phyloP scores from a whole-genome alignment of 495 filamentous ascomycete genomes.

The Hapsidospora chrysogenum region DNA sequence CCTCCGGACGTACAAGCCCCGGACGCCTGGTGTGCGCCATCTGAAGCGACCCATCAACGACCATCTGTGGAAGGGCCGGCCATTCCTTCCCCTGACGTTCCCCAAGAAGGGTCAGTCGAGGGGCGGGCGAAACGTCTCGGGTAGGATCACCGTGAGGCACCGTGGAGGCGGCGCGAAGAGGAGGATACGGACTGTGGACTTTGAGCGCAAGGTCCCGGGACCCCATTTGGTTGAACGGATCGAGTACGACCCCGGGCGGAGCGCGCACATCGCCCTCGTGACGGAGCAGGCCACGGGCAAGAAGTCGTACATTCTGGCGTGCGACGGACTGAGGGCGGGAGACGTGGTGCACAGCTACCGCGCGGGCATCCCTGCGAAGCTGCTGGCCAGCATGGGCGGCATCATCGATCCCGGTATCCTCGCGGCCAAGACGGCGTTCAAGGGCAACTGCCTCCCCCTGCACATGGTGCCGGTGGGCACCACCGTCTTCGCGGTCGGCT shows the following conservation, averaged over 20 bases:
- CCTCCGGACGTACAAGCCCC: conserved; percentile 80
- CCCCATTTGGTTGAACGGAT: conserved; percentile 81
- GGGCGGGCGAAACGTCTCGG: conserved; percentile 81
- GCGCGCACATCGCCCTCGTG: conserved; percentile 80
- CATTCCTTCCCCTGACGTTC: conserved; percentile 67
- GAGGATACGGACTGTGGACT: conserved; percentile 82
- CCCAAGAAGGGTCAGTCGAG: conserved; percentile 81
- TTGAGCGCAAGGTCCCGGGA: conserved; percentile 54
- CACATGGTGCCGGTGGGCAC: conserved; percentile 90
- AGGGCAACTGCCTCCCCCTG: conserved; percentile 87
- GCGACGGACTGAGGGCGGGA: conserved; percentile 82
- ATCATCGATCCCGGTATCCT: conserved; percentile 83
- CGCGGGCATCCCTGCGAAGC: conserved; percentile 65
- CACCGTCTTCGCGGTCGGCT: conserved; percentile 78
- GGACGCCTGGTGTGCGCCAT: conserved; percentile 87
- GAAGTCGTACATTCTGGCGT: conserved; percentile 81
- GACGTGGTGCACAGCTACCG: conserved; percentile 85
- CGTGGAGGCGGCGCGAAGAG: conserved; percentile 80
- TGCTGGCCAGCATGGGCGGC: conserved; percentile 83
- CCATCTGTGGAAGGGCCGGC: conserved; percentile 86
- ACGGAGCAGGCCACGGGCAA: conserved; percentile 46
- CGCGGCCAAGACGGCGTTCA: conserved; percentile 81
- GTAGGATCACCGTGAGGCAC: conserved; percentile 74
- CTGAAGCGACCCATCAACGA: conserved; percentile 84
- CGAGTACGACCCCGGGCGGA: conserved; percentile 87